phyloP scores from a whole-genome alignment of 176 grass and related monocot species.

The Miscanthus lutarioriparius region DNA sequence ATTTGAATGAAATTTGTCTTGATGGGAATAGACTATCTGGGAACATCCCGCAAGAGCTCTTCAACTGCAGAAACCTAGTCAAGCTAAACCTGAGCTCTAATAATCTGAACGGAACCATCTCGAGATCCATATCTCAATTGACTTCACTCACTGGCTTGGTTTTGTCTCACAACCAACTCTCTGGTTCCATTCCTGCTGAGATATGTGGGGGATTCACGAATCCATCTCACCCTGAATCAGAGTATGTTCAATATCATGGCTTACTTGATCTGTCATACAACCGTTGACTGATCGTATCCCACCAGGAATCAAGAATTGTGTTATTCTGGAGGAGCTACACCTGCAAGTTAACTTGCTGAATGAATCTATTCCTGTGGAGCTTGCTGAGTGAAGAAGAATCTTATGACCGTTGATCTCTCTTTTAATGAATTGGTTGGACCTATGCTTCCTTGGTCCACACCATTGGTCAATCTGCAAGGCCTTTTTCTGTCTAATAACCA shows the following conservation, averaged over 20 bases:
- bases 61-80: constrained; percentile 75
- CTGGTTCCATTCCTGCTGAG: constrained; percentile 66
- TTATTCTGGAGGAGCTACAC: constrained; percentile 51
- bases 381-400: constrained; percentile 62
- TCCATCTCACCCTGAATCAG: constrained; percentile 44
- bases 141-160: constrained; percentile 68
- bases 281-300: constrained; percentile 61
- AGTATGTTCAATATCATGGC: constrained; percentile 63
- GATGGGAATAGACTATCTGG: constrained; percentile 71
- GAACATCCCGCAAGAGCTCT: constrained; percentile 68
- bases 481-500: constrained; percentile 73
- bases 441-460: constrained; percentile 44
- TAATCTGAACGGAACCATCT: constrained; percentile 54
- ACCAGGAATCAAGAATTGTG: constrained; percentile 55
- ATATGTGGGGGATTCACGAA: constrained; percentile 65
- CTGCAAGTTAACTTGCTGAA: constrained; percentile 69
- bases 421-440: constrained; percentile 69
- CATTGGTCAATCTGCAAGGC: constrained; percentile 56
- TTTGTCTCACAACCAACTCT: constrained; percentile 65
- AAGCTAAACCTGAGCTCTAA: constrained; percentile 69
- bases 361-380: constrained; percentile 70
- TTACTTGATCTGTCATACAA: constrained; percentile 81
- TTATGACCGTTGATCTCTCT: constrained; percentile 61
- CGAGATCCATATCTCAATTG: constrained; percentile 57
- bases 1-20: constrained; percentile 59